These are phyloP conservation scores for Neobulgaria alba DNA, from an alignment of 2,329 filamentous ascomycete species.

Conservation along the genomic window DNA sequence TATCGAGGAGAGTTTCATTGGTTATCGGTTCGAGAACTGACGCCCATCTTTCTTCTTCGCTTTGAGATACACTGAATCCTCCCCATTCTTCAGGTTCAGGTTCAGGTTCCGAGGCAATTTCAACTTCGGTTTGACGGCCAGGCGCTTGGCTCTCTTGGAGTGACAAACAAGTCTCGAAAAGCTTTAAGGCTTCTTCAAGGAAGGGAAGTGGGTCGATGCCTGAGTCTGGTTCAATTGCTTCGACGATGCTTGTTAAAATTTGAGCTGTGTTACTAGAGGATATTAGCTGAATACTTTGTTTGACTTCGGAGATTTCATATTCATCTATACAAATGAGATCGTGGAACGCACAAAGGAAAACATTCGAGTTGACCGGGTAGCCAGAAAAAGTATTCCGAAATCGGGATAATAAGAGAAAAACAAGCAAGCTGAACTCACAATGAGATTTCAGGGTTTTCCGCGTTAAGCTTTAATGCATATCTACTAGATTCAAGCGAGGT, in stretches of 20 bases:
- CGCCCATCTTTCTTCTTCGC: constrained; percentile 50
- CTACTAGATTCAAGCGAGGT: constrained; percentile 56
- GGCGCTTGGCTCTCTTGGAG: constrained; percentile 41
- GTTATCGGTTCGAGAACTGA: constrained; percentile 59
- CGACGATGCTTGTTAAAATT: constrained; percentile 57
- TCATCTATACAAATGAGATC: too few species aligned
- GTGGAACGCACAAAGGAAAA: too few species aligned
- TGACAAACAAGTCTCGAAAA: constrained; percentile 48
- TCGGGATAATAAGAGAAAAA: too few species aligned
- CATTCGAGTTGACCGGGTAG: too few species aligned
- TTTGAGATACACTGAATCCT: constrained; percentile 32
- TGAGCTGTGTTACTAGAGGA: constrained; percentile 58
- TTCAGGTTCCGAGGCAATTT: constrained; percentile 1
- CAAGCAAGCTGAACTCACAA: constrained; percentile 39
- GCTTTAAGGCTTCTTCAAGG: constrained; percentile 51
- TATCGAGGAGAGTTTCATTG: constrained; percentile 57
- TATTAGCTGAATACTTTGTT: too few species aligned
- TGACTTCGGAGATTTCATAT: too few species aligned
- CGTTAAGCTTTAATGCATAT: constrained; percentile 49
- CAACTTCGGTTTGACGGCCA: constrained; percentile 25
- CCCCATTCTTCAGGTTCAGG: constrained; percentile 17
- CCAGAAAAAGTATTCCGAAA: too few species aligned
- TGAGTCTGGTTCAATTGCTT: constrained; percentile 39
- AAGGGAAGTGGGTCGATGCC: constrained; percentile 36
- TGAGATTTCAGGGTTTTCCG: constrained; percentile 56